These are phyloP conservation scores for Fusarium algeriense DNA, from an alignment of 2,329 filamentous ascomycete genomes.

Conservation along the genomic window DNA sequence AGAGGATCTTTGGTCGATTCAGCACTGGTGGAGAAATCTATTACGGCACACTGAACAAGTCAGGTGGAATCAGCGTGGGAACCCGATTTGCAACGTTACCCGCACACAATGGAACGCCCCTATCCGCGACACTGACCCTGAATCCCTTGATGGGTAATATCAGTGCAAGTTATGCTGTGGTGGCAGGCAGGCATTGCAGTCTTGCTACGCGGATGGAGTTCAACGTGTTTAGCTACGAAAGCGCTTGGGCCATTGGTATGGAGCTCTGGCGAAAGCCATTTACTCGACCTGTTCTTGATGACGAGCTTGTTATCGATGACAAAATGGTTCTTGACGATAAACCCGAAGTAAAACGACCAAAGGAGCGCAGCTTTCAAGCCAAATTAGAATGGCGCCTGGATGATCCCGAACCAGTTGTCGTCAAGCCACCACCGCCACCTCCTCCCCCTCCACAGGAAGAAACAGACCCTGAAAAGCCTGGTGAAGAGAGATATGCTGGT, in stretches of 20 bases:
- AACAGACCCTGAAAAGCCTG: constrained; percentile 43
- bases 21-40: constrained; percentile 94
- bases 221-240: constrained; percentile 98
- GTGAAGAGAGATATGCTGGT: constrained; percentile 78
- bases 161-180: constrained; percentile 90
- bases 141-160: constrained; percentile 96
- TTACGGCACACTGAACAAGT: constrained; percentile 95
- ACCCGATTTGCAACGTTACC: constrained; percentile 90
- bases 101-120: constrained; percentile 83
- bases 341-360: constrained; percentile 25
- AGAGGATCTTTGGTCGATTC: constrained; percentile 82
- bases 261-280: constrained; percentile 85
- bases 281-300: constrained; percentile 54
- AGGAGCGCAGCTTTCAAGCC: constrained; percentile 63
- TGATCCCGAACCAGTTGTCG: constrained; percentile 50
- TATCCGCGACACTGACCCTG: constrained; percentile 92
- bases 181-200: constrained; percentile 84
- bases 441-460: constrained; percentile 22
- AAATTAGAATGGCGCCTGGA: constrained; percentile 65
- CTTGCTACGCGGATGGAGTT: constrained; percentile 95
- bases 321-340: constrained; percentile 47
- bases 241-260: constrained; percentile 89
- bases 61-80: constrained; percentile 89
- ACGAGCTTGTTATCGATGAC: constrained; percentile 38
- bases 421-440: constrained; percentile 12